Conservation (phyloP, 345 rosid species). For the Gossypium mustelinum region DNA sequence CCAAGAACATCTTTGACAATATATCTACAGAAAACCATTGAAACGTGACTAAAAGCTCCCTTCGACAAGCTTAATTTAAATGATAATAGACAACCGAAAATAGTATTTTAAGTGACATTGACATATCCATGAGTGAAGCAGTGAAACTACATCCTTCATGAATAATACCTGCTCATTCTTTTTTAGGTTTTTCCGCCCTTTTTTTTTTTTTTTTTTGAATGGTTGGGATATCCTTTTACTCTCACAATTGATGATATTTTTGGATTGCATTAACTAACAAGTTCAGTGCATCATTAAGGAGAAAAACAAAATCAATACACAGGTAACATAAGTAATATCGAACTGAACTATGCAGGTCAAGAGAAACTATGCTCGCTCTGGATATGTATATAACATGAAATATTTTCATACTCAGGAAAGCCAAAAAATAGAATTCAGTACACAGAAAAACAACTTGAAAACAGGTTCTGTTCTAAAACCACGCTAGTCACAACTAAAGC, state of each 20-base stretch:
- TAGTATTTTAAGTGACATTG: not conserved
- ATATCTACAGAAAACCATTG: constrained; percentile 56
- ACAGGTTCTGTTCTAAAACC: not conserved
- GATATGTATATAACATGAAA: not conserved
- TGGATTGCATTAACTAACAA: not conserved
- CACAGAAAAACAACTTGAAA: not conserved
- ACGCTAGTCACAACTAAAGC: not conserved
- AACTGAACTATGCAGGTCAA: not conserved
- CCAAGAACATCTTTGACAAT: constrained; percentile 98
- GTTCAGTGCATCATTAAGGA: not conserved
- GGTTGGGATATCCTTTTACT: not conserved
- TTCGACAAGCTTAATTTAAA: constrained; percentile 10
- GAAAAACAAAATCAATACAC: not conserved
- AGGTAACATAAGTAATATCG: not conserved
- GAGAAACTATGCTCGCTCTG: not conserved
- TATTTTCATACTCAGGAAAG: not conserved
- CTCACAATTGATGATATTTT: not conserved
- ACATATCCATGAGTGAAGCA: not conserved
- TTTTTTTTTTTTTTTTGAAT: not conserved
- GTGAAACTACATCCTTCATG: constrained; percentile 27
- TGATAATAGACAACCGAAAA: constrained; percentile 4
- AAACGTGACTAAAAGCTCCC: constrained; percentile 21
- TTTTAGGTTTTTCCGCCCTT: not conserved
- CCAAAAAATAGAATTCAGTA: not conserved
- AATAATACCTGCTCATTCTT: not conserved